Conservation (phyloP, 176 grass and related monocot species). For the Typha latifolia region DNA sequence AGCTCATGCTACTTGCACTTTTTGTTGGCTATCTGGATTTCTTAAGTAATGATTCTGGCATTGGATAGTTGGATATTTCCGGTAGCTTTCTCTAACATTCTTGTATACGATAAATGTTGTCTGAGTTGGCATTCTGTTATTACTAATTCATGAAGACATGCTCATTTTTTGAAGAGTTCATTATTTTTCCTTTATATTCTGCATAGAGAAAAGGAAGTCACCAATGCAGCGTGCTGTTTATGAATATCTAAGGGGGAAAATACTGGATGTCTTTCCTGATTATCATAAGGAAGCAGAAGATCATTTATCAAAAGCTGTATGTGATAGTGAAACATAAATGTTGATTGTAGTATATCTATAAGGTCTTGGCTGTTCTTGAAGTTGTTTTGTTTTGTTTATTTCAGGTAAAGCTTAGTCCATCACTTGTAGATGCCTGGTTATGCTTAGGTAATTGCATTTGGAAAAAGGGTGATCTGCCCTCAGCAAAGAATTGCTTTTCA, state of each 20-base stretch:
- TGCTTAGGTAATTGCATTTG: conserved; percentile 95
- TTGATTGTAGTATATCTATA: not conserved
- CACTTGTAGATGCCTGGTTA: conserved; percentile 88
- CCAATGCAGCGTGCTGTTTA: conserved; percentile 56
- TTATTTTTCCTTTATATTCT: conserved; percentile 1
- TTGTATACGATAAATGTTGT: too few relatives aligned
- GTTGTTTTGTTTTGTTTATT: conserved; percentile 16
- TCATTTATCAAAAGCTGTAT: conserved; percentile 98
- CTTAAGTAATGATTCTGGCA: too few relatives aligned
- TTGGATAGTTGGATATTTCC: too few relatives aligned
- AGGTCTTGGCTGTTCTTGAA: conserved; percentile 10
- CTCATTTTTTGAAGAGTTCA: too few relatives aligned
- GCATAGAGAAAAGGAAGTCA: conserved; percentile 68
- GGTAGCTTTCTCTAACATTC: too few relatives aligned
- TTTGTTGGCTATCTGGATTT: too few relatives aligned
- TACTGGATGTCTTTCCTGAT: conserved; percentile 76
- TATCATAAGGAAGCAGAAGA: conserved; percentile 95
- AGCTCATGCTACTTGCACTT: too few relatives aligned
- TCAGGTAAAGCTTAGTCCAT: conserved; percentile 98
- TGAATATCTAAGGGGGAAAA: conserved; percentile 91
- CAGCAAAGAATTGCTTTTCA: conserved; percentile 75
- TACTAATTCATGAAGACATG: too few relatives aligned
- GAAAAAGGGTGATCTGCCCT: conserved; percentile 91
- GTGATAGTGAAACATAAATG: conserved; percentile 5
- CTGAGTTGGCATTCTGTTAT: too few relatives aligned